Evolutionary conservation across 73 alveolate genomes (phyloP), one percentile per base, ranked within the genome.

Genomic region (Paramecium octaurelia): DNA sequence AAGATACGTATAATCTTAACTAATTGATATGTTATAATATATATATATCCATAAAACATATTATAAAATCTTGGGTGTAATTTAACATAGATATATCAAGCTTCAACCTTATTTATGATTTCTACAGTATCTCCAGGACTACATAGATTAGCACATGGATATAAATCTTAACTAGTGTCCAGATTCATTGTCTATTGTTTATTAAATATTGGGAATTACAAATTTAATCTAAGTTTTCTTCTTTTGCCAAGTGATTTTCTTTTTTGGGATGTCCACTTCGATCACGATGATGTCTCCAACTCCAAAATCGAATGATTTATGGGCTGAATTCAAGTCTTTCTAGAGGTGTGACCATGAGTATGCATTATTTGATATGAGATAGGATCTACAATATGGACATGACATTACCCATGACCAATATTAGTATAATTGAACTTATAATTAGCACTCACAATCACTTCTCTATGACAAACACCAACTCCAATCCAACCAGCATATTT

Each of bases 401-500:
- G 18, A 18, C 6, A 40, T 43, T 80, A 80, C 91, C 91, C 91
- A 80, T 80, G 91, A 24, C 91, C 91, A 80, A 46, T 80, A 44
- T 42, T 80, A 11, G 91, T 80, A 20, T 80, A 80, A 46, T 80
- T 34, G 18, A 80, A 80, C 29, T 80, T 80, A 46, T 80, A 80
- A 48, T 48, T 80, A 20, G 91, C 46, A 43, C 46, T 44, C 4
- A 80, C 91, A 24, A 80, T 80, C 16, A 80, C 57, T 24, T 80
- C 91, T 80, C 57, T 80, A 80, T 80, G 91, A 43, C 91, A 80
- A 3, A 80, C 70, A 21, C 91, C 91, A 44, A 80, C 50, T 44
- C 91, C 91, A 24, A 80, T 80, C 91, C 91, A 80, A 11, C 91
- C 91, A 40, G 91, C 46, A 80, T 80, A 80, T 80, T 80, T 80